Percentiles rank a stretch among this genome's conserved stretches.
phyloP scores from a whole-genome alignment of 257 asterid species.

The Thymus mandschuricus region DNA sequence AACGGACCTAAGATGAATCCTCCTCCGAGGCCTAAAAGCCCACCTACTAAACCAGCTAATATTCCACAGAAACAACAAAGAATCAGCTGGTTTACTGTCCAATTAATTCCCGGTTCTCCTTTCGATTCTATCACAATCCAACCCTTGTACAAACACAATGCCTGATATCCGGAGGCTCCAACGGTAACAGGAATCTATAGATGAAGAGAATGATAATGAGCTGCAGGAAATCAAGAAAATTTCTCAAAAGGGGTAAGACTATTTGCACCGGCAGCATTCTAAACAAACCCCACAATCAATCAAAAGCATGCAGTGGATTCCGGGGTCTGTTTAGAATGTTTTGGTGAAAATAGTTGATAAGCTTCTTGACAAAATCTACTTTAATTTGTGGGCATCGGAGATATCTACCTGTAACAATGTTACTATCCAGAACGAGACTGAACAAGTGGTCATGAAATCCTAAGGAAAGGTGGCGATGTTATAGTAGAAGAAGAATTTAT shows the following conservation, averaged over 20 bases:
- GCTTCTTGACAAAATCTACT: background rate
- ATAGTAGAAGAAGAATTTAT: slow-evolving; percentile 8
- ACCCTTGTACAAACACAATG: slow-evolving; percentile 56
- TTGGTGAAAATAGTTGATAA: background rate
- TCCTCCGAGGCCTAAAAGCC: slow-evolving; percentile 72
- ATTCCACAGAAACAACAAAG: slow-evolving; percentile 57
- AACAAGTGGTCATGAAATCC: slow-evolving; percentile 52
- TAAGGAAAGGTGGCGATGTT: slow-evolving; percentile 30
- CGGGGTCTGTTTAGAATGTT: background rate
- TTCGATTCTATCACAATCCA: slow-evolving; percentile 46
- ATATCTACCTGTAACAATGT: slow-evolving; percentile 53
- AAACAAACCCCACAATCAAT: background rate
- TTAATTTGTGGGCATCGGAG: background rate
- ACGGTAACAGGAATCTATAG: slow-evolving; percentile 58
- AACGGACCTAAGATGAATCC: slow-evolving; percentile 70
- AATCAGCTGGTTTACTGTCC: slow-evolving; percentile 53
- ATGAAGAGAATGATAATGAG: slow-evolving; percentile 13
- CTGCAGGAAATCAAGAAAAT: background rate
- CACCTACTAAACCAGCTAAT: slow-evolving; percentile 65
- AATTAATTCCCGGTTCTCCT: slow-evolving; percentile 43
- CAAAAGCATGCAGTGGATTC: background rate
- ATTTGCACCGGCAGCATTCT: background rate
- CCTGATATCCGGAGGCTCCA: slow-evolving; percentile 61
- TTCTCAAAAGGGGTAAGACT: background rate
- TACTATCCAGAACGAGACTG: slow-evolving; percentile 51